Evolutionary conservation across 257 asterid genomes (phyloP).

Genomic region (Petrea volubilis): DNA sequence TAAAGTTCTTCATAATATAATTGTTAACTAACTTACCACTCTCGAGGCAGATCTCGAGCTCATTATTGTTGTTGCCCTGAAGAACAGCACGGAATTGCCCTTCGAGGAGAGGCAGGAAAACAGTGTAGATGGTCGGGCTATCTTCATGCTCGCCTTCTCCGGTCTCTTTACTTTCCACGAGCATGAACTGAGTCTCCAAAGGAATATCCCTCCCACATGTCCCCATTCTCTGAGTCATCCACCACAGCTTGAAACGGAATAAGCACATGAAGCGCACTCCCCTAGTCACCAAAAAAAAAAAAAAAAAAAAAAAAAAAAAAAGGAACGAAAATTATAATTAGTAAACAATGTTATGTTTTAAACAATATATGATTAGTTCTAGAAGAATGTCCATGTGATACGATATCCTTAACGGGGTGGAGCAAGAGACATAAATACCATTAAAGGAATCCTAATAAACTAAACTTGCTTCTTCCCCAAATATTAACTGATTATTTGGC

Average conservation of each 20-base stretch:
- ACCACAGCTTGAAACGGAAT: constrained; percentile 98
- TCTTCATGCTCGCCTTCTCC: constrained; percentile 59
- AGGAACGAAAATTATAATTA: no score
- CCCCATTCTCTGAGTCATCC: constrained; percentile 99
- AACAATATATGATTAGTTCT: neutral
- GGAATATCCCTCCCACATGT: constrained; percentile 90
- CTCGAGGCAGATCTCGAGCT: constrained; percentile 95
- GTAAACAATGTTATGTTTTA: neutral
- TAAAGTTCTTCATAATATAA: no score
- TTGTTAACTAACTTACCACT: constrained; percentile 80
- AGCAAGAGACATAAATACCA: no score
- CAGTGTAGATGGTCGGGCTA: constrained; percentile 69
- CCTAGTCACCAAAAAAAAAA: no score
- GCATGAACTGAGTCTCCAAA: constrained; percentile 95
- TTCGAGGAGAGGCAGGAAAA: constrained; percentile 93
- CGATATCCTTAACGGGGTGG: no score
- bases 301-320: no score
- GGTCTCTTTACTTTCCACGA: constrained; percentile 80
- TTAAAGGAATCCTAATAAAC: no score
- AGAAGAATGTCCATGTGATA: neutral
- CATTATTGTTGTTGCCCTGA: constrained; percentile 86
- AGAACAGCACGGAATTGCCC: constrained; percentile 97
- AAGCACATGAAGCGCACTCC: constrained; percentile 87
- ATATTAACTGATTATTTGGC: no score
- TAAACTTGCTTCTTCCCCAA: no score